These are phyloP conservation scores for Pichia heedii DNA, from an alignment of 805 yeast species.

Conservation along the genomic window DNA sequence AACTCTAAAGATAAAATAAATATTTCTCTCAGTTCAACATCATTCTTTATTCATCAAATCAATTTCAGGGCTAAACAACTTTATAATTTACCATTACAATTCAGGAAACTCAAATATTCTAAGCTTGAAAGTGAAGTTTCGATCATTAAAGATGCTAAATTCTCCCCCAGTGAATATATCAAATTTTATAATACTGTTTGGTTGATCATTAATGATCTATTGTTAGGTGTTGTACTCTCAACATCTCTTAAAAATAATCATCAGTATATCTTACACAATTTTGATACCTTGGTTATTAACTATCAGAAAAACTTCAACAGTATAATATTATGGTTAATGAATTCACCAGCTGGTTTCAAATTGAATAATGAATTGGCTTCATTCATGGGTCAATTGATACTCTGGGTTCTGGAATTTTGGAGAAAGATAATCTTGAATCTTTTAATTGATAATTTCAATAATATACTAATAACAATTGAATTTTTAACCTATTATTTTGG, in stretches of 20 bases:
- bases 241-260: constrained; percentile 29
- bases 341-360: constrained; percentile 91
- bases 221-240: constrained; percentile 60
- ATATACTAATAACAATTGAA: constrained; percentile 11
- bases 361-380: constrained; percentile 77
- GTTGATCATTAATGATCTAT: constrained; percentile 75
- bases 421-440: constrained; percentile 15
- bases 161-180: constrained; percentile 49
- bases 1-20: background rate
- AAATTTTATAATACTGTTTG: constrained; percentile 80
- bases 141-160: constrained; percentile 31
- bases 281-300: constrained; percentile 25
- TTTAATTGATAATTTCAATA: constrained; percentile 10
- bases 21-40: constrained; percentile 7
- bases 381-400: constrained; percentile 76
- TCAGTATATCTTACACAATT: constrained; percentile 4
- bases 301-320: constrained; percentile 23
- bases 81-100: constrained; percentile 73
- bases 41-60: constrained; percentile 57
- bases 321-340: constrained; percentile 65
- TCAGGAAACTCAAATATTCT: constrained; percentile 39
- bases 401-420: constrained; percentile 81
- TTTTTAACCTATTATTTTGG: constrained; percentile 34
- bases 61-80: constrained; percentile 71
- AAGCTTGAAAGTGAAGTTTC: constrained; percentile 32